A percentile compares a stretch with the other conserved stretches of the same genome.
Conservation (phyloP, 805 yeast species). For the Saturnispora sekii region DNA sequence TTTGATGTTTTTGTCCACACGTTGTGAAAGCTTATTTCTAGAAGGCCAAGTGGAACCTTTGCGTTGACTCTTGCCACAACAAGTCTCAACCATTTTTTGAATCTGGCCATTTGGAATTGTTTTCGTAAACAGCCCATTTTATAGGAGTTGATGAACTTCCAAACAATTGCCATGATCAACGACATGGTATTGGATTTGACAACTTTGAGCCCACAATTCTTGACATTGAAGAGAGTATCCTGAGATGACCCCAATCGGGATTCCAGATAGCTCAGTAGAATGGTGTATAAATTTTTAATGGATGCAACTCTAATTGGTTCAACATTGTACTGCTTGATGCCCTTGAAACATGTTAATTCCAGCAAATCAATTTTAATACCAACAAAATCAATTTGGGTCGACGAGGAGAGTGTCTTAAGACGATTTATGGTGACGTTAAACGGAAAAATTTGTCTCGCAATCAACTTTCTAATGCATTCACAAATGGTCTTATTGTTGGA, state of each 20-base stretch:
- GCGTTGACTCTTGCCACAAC: background rate
- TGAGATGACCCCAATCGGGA: conserved; percentile 6
- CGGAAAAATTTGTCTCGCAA: conserved; percentile 31
- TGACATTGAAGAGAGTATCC: conserved; percentile 13
- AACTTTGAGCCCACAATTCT: conserved; percentile 13
- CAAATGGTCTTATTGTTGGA: conserved; percentile 34
- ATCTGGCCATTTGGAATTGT: conserved; percentile 1
- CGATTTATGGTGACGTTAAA: conserved; percentile 34
- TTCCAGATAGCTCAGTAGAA: conserved; percentile 4
- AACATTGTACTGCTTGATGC: conserved; percentile 9
- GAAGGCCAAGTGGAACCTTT: too few species aligned
- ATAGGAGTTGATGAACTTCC: conserved; percentile 15
- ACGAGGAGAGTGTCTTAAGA: conserved; percentile 28
- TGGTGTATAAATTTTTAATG: conserved; percentile 17
- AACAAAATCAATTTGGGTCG: conserved; percentile 29
- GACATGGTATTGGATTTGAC: conserved; percentile 11
- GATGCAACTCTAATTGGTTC: conserved; percentile 9
- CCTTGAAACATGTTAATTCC: conserved; percentile 29
- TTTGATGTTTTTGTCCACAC: too few species aligned
- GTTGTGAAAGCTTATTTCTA: too few species aligned
- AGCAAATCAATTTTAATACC: conserved; percentile 31
- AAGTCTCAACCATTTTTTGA: conserved; percentile 6
- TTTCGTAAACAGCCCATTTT: conserved; percentile 10
- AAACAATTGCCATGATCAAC: conserved; percentile 14
- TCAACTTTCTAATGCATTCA: conserved; percentile 19